Evolutionary conservation across 495 filamentous ascomycete genomes (phyloP).

Genomic region (Niebla homalea): DNA sequence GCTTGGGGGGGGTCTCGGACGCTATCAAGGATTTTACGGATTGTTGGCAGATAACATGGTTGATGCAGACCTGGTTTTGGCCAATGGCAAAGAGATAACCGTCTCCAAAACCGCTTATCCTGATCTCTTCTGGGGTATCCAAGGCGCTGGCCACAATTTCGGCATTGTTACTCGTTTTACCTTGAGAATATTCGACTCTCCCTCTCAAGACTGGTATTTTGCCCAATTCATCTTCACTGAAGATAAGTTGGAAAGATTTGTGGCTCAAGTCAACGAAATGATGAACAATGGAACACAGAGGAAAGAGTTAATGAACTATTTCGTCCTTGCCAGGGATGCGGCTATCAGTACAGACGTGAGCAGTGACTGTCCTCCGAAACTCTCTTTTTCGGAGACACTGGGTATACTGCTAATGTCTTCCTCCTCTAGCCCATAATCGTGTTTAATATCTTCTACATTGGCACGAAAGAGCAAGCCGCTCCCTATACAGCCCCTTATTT

Average conservation of each 20-base stretch:
- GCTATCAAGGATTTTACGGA: constrained; percentile 7
- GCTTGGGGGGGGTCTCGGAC: constrained; percentile 9
- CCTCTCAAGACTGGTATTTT: constrained; percentile 7
- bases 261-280: neutral
- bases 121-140: constrained; percentile 12
- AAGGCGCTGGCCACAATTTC: constrained; percentile 14
- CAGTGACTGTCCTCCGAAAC: neutral
- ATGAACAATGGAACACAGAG: constrained; percentile 1
- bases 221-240: constrained; percentile 13
- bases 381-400: neutral
- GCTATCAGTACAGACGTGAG: neutral
- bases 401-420: neutral
- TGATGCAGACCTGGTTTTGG: constrained; percentile 1
- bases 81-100: neutral
- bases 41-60: constrained; percentile 7
- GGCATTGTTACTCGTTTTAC: constrained; percentile 17
- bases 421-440: neutral
- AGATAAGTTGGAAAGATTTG: constrained; percentile 8
- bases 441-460: neutral
- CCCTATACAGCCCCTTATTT: constrained; percentile 7
- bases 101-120: constrained; percentile 2
- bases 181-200: no score
- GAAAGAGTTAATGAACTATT: constrained; percentile 1
- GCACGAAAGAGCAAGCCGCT: neutral
- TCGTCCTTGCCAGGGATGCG: neutral